These are phyloP conservation scores for Kockovaella imperatae DNA, from an alignment of 768 basidiomycete genomes.

Conservation along the genomic window DNA sequence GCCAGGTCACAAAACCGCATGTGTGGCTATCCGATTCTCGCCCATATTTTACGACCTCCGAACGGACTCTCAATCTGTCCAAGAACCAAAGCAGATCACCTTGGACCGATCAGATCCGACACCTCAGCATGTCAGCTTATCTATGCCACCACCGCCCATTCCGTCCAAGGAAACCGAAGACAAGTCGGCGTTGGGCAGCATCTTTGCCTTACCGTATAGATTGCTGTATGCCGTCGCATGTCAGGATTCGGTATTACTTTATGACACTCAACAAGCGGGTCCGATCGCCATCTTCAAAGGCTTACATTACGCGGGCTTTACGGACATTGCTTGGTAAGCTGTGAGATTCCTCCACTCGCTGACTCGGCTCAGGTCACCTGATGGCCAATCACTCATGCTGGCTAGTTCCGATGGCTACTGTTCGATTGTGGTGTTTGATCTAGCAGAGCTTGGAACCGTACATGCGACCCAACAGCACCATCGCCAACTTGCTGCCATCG, in stretches of 20 bases:
- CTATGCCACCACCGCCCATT: conserved; percentile 55
- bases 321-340: conserved; percentile 86
- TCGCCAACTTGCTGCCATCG: conserved; percentile 82
- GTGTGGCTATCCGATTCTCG: conserved; percentile 86
- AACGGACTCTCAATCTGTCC: conserved; percentile 43
- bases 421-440: conserved; percentile 78
- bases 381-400: conserved; percentile 84
- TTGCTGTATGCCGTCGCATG: conserved; percentile 93
- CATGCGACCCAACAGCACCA: conserved; percentile 86
- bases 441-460: conserved; percentile 67
- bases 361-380: conserved; percentile 66
- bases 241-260: conserved; percentile 88
- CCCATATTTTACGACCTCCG: conserved; percentile 89
- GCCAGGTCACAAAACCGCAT: conserved; percentile 92
- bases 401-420: conserved; percentile 96
- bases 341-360: conserved; percentile 4
- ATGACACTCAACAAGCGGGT: conserved; percentile 92
- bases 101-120: conserved; percentile 49
- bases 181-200: conserved; percentile 48
- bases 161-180: conserved; percentile 47
- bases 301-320: conserved; percentile 95
- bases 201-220: conserved; percentile 85
- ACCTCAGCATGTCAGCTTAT: conserved; percentile 45
- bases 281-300: conserved; percentile 88
- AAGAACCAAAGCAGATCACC: conserved; percentile 54